Conservation (phyloP, 2,329 filamentous ascomycete species). For the Cadophora sp. region DNA sequence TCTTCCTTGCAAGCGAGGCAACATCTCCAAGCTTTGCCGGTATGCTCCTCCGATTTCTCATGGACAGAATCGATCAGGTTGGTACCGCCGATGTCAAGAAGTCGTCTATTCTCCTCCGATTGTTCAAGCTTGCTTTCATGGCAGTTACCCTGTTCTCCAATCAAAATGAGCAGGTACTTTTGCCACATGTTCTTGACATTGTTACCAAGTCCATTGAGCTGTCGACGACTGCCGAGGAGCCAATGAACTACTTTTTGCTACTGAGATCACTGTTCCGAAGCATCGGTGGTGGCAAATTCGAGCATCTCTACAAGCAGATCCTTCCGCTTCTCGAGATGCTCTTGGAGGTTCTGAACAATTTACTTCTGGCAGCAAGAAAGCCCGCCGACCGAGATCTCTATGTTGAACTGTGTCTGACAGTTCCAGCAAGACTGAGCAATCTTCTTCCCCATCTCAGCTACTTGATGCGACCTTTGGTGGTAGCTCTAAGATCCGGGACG, state of each 20-base stretch:
- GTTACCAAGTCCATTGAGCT: conserved; percentile 97
- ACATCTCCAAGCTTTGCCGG: conserved; percentile 97
- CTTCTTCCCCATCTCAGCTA: conserved; percentile 94
- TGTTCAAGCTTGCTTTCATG: conserved; percentile 99
- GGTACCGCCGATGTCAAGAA: conserved; percentile 91
- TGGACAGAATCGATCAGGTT: conserved; percentile 95
- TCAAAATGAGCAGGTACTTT: conserved; percentile 93
- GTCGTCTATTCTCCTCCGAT: conserved; percentile 86
- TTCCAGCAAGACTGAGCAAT: conserved; percentile 92
- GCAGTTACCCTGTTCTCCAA: conserved; percentile 94
- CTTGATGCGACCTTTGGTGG: conserved; percentile 96
- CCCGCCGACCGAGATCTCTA: conserved; percentile 93
- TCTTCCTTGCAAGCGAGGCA: conserved; percentile 97
- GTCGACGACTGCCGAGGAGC: conserved; percentile 93
- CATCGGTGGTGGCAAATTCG: conserved; percentile 96
- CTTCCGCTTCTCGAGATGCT: conserved; percentile 96
- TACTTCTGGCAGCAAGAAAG: conserved; percentile 88
- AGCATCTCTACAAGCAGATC: conserved; percentile 98
- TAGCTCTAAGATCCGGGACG: conserved; percentile 87
- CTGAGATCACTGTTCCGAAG: conserved; percentile 92
- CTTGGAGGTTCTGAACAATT: conserved; percentile 93
- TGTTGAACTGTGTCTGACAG: conserved; percentile 94
- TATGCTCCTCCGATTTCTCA: conserved; percentile 96
- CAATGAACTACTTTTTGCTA: conserved; percentile 98
- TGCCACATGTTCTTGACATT: conserved; percentile 96